Base-by-base conservation (phyloP, 2,329 filamentous ascomycete species). In the Fusarium devonianum region DNA sequence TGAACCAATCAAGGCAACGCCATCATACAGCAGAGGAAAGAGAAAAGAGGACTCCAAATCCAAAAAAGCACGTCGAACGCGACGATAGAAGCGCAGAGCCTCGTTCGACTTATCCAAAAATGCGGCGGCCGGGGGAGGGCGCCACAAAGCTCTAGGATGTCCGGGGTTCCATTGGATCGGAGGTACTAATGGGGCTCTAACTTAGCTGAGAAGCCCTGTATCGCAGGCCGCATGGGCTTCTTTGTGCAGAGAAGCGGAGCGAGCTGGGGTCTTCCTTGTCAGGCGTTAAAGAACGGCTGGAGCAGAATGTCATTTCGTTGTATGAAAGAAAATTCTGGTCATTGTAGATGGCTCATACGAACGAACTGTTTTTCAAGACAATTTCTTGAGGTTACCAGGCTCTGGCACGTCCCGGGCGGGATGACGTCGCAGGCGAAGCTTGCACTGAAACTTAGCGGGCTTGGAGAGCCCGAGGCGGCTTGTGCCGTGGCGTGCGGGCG, bases 91-190 rank as follows among this genome's bases (percentile, higher is more conserved):
- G 36, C 39, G 9, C 34, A 58, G 56, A 58, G 56, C 56, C 56
- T 60, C 34, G 42, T 49, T 60, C 42, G 51, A 53, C 35, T 43
- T 45, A 40, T 43, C 38, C 33, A 43, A 29, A n/a, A 26, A 52
- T 33, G 39, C 40, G 18, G 21, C 12, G 36, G 46, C 56, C 48
- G 54, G 49, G 55, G 38, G 11, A 46, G 25, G 26, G n/a, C 26
- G 32, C 30, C 46, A 41, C 43, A 58, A 43, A 43, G 54, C 49
- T 58, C 35, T 18, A n/a, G 22, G 21, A 51, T 22, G 54, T 42
- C 54, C 21, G 18, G 56, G 51, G 56, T 43, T 41, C 43, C 32
- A 58, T 60, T 58, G 56, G 56, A 41, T 45, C 38, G 32, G 48
- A 34, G 28, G 35, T 39, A 35, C 42, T 53, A 38, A 49, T 60